phyloP scores from a whole-genome alignment of 768 basidiomycete species.

The Leucosporidium scottii region DNA sequence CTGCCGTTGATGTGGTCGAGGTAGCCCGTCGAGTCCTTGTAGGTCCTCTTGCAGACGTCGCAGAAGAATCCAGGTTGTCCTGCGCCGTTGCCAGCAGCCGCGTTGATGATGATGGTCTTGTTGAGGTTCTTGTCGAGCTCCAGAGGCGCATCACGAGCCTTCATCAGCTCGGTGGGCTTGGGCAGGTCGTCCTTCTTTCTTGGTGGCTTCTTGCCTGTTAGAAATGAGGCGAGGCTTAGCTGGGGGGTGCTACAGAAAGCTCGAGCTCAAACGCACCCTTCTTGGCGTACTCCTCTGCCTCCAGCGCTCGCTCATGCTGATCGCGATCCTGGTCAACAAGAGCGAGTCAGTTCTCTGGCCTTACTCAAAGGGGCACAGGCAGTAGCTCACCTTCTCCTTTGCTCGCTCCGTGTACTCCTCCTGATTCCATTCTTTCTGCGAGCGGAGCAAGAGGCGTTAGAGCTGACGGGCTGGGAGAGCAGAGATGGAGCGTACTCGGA shows the following conservation, averaged over 20 bases:
- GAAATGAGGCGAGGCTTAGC: background rate
- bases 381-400: constrained; percentile 51
- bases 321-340: constrained; percentile 52
- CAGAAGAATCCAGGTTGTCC: constrained; percentile 93
- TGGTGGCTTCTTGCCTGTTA: constrained; percentile 60
- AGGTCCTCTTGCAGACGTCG: constrained; percentile 79
- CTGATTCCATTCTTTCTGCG: constrained; percentile 64
- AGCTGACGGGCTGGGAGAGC: background rate
- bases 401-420: constrained; percentile 78
- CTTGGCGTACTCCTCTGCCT: constrained; percentile 75
- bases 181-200: constrained; percentile 60
- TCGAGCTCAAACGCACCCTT: constrained; percentile 52
- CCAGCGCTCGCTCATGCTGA: constrained; percentile 72
- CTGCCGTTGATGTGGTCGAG: constrained; percentile 93
- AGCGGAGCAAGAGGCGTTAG: background rate
- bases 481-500: constrained; percentile 5
- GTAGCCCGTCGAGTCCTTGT: constrained; percentile 90
- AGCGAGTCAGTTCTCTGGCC: background rate
- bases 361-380: background rate
- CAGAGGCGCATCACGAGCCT: constrained; percentile 72
- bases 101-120: constrained; percentile 88
- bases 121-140: constrained; percentile 90
- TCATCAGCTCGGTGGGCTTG: constrained; percentile 87
- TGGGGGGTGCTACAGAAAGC: background rate
- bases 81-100: constrained; percentile 59